Base-by-base conservation (phyloP, 768 basidiomycete genomes). In the Russula ochroleuca region DNA sequence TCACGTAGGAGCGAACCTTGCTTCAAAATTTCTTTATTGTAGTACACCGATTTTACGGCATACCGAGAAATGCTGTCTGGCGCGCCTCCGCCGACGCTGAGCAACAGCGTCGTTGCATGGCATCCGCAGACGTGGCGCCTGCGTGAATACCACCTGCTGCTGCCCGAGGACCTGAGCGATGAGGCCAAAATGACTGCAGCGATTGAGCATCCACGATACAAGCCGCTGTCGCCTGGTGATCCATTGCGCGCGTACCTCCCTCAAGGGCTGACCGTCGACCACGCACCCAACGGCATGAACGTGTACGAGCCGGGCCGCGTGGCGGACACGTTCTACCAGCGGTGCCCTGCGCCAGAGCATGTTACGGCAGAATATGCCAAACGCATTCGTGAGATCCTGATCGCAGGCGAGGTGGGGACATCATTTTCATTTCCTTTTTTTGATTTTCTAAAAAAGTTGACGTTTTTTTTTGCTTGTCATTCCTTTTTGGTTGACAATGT, bases 61-160 rank as follows among this genome's bases (percentile, higher is more conserved):
- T 98, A 96, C 70, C 86, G 88, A 25, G 81, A 82, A 23, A 79
- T 95, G 62, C 79, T 91, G n/a, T 78, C 81, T 8, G 92, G 90
- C 21, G 86, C 79, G 0, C 74, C 83, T 5, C 88, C 90, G 4
- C 73, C 80, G 0, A 77, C 81, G 10, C 75, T 96, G n/a, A 85
- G 90, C 68, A 83, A 85, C 48, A 87, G 88, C 50, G 78, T 86
- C 53, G 85, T 91, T 31, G 92, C 88, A 1, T 83, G 88, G 68
- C 94, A 98, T 73, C 85, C 83, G 19, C 94, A 97, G 71, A 92
- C 92, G 0, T 96, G 94, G 93, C 88, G 86, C 70, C 75, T 97
- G 48, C 83, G 84, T 40, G 91, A 93, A 73, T 84, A 92, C 69
- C 84, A 90, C 69, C 75, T 90, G 65, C 72, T 67, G 52, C 67